Percentiles rank a stretch among this genome's conserved stretches.
phyloP scores from a whole-genome alignment of 139 green algal genomes.

The Chlorella sp. region DNA sequence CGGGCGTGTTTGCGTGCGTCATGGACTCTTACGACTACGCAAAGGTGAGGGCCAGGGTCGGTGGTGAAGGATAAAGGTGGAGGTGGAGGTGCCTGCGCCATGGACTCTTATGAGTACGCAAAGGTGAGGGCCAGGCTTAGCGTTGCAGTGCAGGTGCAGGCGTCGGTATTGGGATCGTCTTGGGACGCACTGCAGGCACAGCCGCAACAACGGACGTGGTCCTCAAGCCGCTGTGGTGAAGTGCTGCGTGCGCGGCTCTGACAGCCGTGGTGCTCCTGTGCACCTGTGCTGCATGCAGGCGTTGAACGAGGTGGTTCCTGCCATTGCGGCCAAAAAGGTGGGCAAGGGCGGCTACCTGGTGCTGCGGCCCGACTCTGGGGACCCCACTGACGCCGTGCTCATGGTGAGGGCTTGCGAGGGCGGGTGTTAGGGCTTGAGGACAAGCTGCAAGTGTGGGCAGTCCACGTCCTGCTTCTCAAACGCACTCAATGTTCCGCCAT shows the following conservation, averaged over 20 bases:
- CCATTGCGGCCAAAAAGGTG: slow-evolving; percentile 55
- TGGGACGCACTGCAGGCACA: not conserved
- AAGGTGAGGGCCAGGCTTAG: too few species aligned
- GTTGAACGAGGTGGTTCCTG: slow-evolving; percentile 66
- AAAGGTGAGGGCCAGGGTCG: too few species aligned
- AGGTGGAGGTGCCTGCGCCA: too few species aligned
- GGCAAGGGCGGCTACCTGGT: slow-evolving; percentile 75
- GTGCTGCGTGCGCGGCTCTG: not conserved
- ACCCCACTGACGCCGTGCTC: slow-evolving; percentile 75
- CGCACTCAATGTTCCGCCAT: too few species aligned
- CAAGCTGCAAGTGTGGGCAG: too few species aligned
- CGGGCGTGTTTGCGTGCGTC: slow-evolving; percentile 71
- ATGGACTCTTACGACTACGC: slow-evolving; percentile 90
- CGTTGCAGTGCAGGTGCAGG: too few species aligned
- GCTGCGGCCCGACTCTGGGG: slow-evolving; percentile 79
- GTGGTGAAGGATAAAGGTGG: too few species aligned
- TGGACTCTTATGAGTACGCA: too few species aligned
- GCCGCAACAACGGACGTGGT: not conserved
- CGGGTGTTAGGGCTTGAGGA: too few species aligned
- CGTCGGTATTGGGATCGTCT: too few species aligned
- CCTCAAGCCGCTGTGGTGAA: not conserved
- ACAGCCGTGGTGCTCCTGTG: too few species aligned
- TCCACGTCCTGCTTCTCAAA: too few species aligned
- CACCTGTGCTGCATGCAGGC: slow-evolving; percentile 33
- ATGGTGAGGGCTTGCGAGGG: slow-evolving; percentile 35